Base-by-base conservation (phyloP, 225 moss, liverwort and hornwort species). In the Climacium dendroides region DNA sequence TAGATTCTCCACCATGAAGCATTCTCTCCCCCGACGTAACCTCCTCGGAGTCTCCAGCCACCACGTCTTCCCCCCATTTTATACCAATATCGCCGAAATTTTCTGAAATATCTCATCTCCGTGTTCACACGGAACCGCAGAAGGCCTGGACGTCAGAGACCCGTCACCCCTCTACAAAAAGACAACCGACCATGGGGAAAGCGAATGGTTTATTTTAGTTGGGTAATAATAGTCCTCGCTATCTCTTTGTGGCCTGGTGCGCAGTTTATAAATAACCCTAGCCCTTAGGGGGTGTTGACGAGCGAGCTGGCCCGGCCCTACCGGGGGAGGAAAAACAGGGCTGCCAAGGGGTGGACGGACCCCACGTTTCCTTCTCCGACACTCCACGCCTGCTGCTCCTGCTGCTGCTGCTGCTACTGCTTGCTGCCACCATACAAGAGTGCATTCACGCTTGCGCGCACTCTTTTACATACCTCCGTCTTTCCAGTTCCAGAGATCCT, bases 331-430 rank as follows among this genome's bases (percentile, higher is more conserved):
- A 88, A 86, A 90, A 86, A 20, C 71, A 34, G 85, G 85, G 67
- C 86, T 74, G 78, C 74, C 76, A 83, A 80, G 77, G 85, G 37
- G 66, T 15, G 53, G 54, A 72, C 26, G 52, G 87, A 88, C 71
- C 92, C 92, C 81, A 90, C 90, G 92, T 87, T 90, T 92, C 85
- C 92, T 87, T 90, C 92, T 92, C 90, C 90, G 90, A 90, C 92
- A 92, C 92, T 92, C 92, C 89, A 87, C 50, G 61, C 85, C 57
- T 26, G 80, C 15, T 80, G 41, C 77, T 50, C 45, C 48, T 34
- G 50, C 50, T 2, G 74, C 41, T 41, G 41, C 59, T 30, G 10
- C 72, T 58, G 59, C 43, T 43, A 59, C 76, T n/a, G n/a, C n/a
- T n/a, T n/a, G n/a, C n/a, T n/a, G n/a, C 57, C 19, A 58, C 84